Conservation (phyloP, 192 early-diverging fungal genomes). For the Lunasporangiospora selenospora region DNA sequence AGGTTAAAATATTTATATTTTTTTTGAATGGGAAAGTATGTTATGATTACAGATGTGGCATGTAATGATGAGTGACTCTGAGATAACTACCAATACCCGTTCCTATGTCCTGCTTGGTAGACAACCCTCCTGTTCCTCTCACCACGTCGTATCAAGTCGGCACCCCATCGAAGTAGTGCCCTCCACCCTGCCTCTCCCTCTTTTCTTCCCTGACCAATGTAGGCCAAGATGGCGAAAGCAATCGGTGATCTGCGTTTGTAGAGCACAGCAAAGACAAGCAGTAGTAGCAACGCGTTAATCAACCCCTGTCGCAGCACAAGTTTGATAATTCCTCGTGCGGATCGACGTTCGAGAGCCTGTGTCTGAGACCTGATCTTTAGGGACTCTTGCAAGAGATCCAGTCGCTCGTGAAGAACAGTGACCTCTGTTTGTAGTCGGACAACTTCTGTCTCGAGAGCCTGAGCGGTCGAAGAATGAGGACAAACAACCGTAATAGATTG, state of each 20-base stretch:
- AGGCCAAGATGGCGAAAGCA: slow-evolving; percentile 41
- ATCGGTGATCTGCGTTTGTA: slow-evolving; percentile 40
- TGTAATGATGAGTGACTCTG: too few species aligned
- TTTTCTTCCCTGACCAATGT: slow-evolving; percentile 23
- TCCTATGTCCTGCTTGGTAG: slow-evolving; percentile 36
- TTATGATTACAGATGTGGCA: too few species aligned
- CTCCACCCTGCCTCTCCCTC: slow-evolving; percentile 44
- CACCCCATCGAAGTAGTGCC: slow-evolving; percentile 29
- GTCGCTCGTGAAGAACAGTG: slow-evolving; percentile 38
- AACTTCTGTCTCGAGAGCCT: slow-evolving; percentile 23
- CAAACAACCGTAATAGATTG: slow-evolving; percentile 27
- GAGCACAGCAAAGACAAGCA: slow-evolving; percentile 42
- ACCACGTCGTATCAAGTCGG: slow-evolving; percentile 8
- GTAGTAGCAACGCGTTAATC: slow-evolving; percentile 34
- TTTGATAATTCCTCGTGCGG: slow-evolving; percentile 25
- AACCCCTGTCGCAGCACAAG: slow-evolving; percentile 34
- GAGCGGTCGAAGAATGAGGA: slow-evolving; percentile 17
- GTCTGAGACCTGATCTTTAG: slow-evolving; percentile 35
- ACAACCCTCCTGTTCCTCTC: slow-evolving; percentile 21
- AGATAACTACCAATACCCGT: slow-evolving; percentile 33
- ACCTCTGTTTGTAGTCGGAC: slow-evolving; percentile 35
- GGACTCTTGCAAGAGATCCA: slow-evolving; percentile 38
- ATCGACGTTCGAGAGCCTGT: slow-evolving; percentile 20
- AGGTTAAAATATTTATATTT: too few species aligned
- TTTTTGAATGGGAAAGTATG: too few species aligned